Evolutionary conservation across 202 grass and related monocot genomes (phyloP), one percentile per base, ranked within the genome.

Genomic region (Brachypodium distachyon): DNA sequence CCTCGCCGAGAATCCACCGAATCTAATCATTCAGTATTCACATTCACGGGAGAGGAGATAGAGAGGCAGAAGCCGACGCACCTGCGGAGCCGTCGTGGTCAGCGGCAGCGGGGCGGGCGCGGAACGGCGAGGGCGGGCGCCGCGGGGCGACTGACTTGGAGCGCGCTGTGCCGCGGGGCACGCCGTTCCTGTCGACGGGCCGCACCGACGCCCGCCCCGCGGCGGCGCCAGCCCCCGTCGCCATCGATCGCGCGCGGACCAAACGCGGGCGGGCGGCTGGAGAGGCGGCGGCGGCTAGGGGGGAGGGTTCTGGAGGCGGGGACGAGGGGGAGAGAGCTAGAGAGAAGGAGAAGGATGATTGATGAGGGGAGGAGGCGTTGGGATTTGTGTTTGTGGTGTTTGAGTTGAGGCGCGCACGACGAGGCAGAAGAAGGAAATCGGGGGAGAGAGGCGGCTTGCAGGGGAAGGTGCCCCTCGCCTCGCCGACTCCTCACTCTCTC

Each of bases 331-430:
- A 16, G 39, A 12, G 36, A 4, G 56, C 2, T 4, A 7, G 9
- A 36, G 31, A 25, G 61, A 34, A 66, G 47, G 47, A 12, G 7
- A 12, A 21, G 70, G 7, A 12, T 14, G 70, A 84, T 77, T 55
- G 67, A 48, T 37, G 67, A 29, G 53, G 47, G n/a, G n/a, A 44
- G 34, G 34, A 19, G 49, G 46, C 54, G 82, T 62, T 32, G 58
- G 47, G 46, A 17, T 72, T 64, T 33, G 25, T 52, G 50, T 26
- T 38, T 66, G 74, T 71, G 69, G 16, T 51, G 70, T 81, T 86
- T 48, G 78, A 72, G 78, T 82, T 66, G 85, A 82, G 73, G 85
- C 79, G 85, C 85, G 85, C 85, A 86, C 56, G 85, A 87, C 47
- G 58, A 26, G 42, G n/a, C n/a, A 2, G 19, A 10, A 13, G 32